phyloP scores from a whole-genome alignment of 2,329 filamentous ascomycete genomes.

The Talaromyces sp. region DNA sequence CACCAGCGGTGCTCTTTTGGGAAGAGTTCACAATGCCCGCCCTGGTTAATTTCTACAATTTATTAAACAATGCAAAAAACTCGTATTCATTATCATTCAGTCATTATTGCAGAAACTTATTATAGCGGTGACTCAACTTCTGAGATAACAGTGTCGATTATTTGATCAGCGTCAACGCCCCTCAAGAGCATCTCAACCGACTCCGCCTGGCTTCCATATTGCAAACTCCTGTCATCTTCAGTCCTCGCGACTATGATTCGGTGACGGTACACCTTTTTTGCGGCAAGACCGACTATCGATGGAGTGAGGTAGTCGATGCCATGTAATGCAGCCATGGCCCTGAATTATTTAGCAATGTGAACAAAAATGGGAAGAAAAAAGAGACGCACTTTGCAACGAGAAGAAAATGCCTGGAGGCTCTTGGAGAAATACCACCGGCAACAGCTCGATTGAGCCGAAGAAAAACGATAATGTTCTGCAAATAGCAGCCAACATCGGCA shows the following conservation, averaged over 20 bases:
- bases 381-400: slow-evolving; percentile 55
- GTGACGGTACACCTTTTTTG: slow-evolving; percentile 83
- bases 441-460: slow-evolving; percentile 84
- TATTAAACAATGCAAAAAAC: not conserved
- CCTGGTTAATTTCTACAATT: not conserved
- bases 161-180: slow-evolving; percentile 50
- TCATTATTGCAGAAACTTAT: slow-evolving; percentile 10
- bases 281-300: slow-evolving; percentile 74
- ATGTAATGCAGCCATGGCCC: slow-evolving; percentile 75
- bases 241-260: slow-evolving; percentile 67
- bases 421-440: slow-evolving; percentile 68
- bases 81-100: not conserved
- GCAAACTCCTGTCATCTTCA: slow-evolving; percentile 76
- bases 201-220: slow-evolving; percentile 79
- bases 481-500: slow-evolving; percentile 75
- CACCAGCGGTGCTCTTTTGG: not conserved
- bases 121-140: slow-evolving; percentile 54
- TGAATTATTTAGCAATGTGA: slow-evolving; percentile 29
- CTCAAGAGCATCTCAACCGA: slow-evolving; percentile 66
- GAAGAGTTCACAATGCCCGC: not conserved
- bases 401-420: slow-evolving; percentile 73
- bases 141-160: slow-evolving; percentile 56
- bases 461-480: slow-evolving; percentile 83
- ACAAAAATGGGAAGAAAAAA: not conserved
- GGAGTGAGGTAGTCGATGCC: slow-evolving; percentile 76